Evolutionary conservation across 2,329 filamentous ascomycete species (phyloP).

Genomic region (Botryotinia narcissicola): DNA sequence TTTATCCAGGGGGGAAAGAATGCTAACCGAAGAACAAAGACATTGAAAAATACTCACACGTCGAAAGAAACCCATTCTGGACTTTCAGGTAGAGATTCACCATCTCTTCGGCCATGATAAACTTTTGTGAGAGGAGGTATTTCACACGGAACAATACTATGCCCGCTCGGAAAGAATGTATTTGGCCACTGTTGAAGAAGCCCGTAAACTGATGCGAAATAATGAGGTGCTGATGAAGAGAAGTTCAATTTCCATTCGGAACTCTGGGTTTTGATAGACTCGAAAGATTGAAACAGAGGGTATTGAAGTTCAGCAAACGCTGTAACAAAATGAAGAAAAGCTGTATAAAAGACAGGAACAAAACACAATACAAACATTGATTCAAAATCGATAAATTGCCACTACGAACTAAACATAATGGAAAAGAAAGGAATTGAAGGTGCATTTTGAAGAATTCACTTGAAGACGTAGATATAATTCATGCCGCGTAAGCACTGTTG

Average conservation of each 20-base stretch:
- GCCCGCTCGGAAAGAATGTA: slow-evolving; percentile 51
- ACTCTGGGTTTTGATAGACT: background rate
- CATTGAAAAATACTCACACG: slow-evolving; percentile 35
- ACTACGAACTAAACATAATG: background rate
- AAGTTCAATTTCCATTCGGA: slow-evolving; percentile 44
- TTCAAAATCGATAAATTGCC: background rate
- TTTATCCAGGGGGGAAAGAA: too few species aligned
- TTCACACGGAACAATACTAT: slow-evolving; percentile 47
- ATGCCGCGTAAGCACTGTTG: slow-evolving; percentile 2
- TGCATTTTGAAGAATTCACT: background rate
- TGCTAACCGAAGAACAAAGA: background rate
- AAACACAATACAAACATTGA: background rate
- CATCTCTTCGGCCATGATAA: slow-evolving; percentile 49
- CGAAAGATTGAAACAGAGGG: background rate
- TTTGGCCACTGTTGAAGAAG: slow-evolving; percentile 51
- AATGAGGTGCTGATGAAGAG: slow-evolving; percentile 47
- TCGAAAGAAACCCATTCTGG: slow-evolving; percentile 55
- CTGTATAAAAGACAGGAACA: background rate
- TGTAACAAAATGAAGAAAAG: background rate
- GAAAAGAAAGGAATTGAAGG: background rate
- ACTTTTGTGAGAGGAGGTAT: slow-evolving; percentile 48
- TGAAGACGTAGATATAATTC: slow-evolving; percentile 1
- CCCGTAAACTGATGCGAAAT: slow-evolving; percentile 48
- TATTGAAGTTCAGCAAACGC: background rate
- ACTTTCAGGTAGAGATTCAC: slow-evolving; percentile 42